Percentiles rank a stretch among this genome's conserved stretches.
Evolutionary conservation across 768 basidiomycete genomes (phyloP).

Genomic region (Termitomyces sp.): DNA sequence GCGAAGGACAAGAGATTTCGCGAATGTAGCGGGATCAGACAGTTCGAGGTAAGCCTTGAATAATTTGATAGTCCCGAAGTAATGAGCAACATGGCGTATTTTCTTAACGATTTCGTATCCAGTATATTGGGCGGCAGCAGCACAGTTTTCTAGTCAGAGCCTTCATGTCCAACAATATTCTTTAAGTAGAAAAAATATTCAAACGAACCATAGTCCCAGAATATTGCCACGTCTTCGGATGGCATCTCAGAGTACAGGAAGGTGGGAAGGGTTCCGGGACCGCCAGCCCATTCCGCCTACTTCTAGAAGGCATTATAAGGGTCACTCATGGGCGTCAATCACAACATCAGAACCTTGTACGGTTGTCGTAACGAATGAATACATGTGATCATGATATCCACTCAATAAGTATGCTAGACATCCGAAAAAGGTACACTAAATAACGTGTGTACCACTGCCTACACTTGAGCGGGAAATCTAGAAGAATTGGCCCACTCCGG

Average conservation of each 20-base stretch:
- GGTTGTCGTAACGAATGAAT: too few relatives aligned
- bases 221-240: constrained; percentile 38
- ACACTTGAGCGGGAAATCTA: neutral
- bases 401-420: too few relatives aligned
- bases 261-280: neutral
- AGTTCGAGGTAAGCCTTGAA: constrained; percentile 59
- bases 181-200: neutral
- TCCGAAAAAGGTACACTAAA: neutral
- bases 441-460: neutral
- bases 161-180: neutral
- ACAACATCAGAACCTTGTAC: neutral
- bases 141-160: constrained; percentile 37
- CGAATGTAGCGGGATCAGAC: constrained; percentile 27
- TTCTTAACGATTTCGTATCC: constrained; percentile 44
- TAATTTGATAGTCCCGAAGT: constrained; percentile 45
- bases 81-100: constrained; percentile 44
- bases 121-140: constrained; percentile 33
- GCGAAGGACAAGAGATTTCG: constrained; percentile 34
- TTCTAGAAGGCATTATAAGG: neutral
- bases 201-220: constrained; percentile 37
- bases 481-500: constrained; percentile 16
- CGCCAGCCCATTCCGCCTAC: neutral
- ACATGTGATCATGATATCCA: neutral
- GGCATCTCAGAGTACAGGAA: constrained; percentile 3
- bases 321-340: neutral